These are phyloP conservation scores for Calocybe indica DNA, from an alignment of 768 basidiomycete genomes.

Conservation along the genomic window DNA sequence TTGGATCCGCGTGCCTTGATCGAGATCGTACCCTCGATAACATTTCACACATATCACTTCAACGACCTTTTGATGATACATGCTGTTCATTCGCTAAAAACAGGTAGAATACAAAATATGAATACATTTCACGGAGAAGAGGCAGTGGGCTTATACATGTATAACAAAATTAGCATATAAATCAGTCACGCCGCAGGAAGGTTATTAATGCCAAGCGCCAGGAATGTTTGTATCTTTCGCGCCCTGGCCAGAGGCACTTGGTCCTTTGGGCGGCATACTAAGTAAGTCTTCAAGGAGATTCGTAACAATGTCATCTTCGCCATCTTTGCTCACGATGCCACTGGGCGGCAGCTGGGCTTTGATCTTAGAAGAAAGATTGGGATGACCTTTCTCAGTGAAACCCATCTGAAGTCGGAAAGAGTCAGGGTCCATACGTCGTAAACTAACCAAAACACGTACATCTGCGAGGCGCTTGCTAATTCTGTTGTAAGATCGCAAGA, in stretches of 20 bases:
- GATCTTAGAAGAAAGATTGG: slow-evolving; percentile 45
- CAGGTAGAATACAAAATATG: too few species aligned
- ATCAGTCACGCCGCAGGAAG: too few species aligned
- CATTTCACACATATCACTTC: too few species aligned
- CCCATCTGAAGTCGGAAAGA: slow-evolving; percentile 50
- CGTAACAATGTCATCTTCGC: slow-evolving; percentile 63
- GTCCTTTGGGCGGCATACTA: slow-evolving; percentile 30
- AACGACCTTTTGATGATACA: too few species aligned
- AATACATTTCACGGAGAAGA: too few species aligned
- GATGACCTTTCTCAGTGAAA: slow-evolving; percentile 55
- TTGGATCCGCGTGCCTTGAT: too few species aligned
- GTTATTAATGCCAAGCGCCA: slow-evolving; percentile 38
- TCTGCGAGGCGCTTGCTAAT: slow-evolving; percentile 58
- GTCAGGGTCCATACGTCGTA: slow-evolving; percentile 5
- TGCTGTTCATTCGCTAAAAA: too few species aligned
- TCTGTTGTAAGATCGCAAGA: slow-evolving; percentile 37
- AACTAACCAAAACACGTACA: slow-evolving; percentile 32
- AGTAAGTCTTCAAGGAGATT: slow-evolving; percentile 55
- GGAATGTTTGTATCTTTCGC: slow-evolving; percentile 29
- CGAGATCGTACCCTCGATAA: too few species aligned
- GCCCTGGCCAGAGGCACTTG: slow-evolving; percentile 30
- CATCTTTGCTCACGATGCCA: slow-evolving; percentile 40
- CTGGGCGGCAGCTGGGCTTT: slow-evolving; percentile 40
- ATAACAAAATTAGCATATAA: too few species aligned
- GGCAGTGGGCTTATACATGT: too few species aligned